phyloP scores from a whole-genome alignment of 2,329 filamentous ascomycete species.

The Monilinia fructicola region DNA sequence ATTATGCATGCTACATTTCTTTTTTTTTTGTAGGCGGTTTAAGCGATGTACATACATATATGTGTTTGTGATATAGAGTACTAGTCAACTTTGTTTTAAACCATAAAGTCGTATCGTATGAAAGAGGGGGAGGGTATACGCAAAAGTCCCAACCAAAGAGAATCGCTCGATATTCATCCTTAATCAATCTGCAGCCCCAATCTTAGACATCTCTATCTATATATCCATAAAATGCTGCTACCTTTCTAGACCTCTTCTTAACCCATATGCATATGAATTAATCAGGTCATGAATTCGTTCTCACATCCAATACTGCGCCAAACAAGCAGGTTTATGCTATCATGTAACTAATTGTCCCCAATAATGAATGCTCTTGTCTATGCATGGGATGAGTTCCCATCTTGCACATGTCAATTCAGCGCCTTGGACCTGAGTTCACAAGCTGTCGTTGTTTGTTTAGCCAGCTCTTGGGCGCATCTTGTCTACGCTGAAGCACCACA shows the following conservation, averaged over 20 bases:
- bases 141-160: slow-evolving; percentile 19
- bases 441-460: slow-evolving; percentile 77
- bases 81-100: slow-evolving; percentile 3
- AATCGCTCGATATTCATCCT: slow-evolving; percentile 19
- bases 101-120: slow-evolving; percentile 9
- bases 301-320: slow-evolving; percentile 7
- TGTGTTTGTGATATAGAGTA: slow-evolving; percentile 7
- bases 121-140: slow-evolving; percentile 19
- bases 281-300: slow-evolving; percentile 20
- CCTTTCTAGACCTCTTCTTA: neutral
- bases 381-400: neutral
- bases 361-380: neutral
- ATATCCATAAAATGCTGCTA: slow-evolving; percentile 23
- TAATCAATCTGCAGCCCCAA: slow-evolving; percentile 22
- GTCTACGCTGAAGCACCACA: slow-evolving; percentile 71
- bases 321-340: slow-evolving; percentile 17
- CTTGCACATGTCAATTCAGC: slow-evolving; percentile 20
- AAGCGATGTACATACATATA: slow-evolving; percentile 7
- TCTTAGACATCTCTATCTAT: slow-evolving; percentile 24
- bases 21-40: neutral
- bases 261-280: slow-evolving; percentile 9
- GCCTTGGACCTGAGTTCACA: slow-evolving; percentile 50
- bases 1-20: neutral
- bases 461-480: slow-evolving; percentile 77
- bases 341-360: neutral